Conservation (phyloP, 176 grass and related monocot species). For the Aegilops bicornis region DNA sequence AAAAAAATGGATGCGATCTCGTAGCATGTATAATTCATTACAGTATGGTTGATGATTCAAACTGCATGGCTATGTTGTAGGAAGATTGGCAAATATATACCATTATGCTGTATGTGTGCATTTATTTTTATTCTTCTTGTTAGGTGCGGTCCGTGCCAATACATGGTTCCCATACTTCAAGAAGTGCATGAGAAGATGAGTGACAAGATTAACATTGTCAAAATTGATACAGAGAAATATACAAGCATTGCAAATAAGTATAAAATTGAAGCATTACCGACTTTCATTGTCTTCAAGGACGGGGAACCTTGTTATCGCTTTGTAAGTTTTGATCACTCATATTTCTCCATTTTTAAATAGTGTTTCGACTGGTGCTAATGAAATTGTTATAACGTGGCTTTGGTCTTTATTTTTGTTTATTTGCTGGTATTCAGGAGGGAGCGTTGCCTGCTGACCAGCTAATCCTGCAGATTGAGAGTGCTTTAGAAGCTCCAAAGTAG, state of each 20-base stretch:
- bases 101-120: neutral
- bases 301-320: conserved; percentile 91
- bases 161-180: conserved; percentile 93
- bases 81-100: neutral
- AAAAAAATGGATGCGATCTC: neutral
- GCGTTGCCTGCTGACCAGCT: conserved; percentile 76
- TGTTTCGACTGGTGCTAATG: neutral
- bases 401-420: neutral
- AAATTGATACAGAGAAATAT: conserved; percentile 99
- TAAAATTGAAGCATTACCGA: conserved; percentile 82
- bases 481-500: conserved; percentile 45
- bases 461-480: conserved; percentile 81
- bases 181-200: conserved; percentile 85
- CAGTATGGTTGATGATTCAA: neutral
- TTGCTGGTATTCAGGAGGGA: conserved; percentile 63
- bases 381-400: neutral
- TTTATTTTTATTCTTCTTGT: conserved; percentile 32
- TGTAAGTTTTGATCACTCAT: conserved; percentile 46
- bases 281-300: conserved; percentile 92
- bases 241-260: conserved; percentile 73
- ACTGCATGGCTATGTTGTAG: neutral
- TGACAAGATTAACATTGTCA: conserved; percentile 91
- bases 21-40: neutral
- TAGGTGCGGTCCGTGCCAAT: conserved; percentile 98
- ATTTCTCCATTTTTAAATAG: conserved; percentile 8